phyloP scores from a whole-genome alignment of 495 filamentous ascomycete genomes.

The Penicillium turbatum region DNA sequence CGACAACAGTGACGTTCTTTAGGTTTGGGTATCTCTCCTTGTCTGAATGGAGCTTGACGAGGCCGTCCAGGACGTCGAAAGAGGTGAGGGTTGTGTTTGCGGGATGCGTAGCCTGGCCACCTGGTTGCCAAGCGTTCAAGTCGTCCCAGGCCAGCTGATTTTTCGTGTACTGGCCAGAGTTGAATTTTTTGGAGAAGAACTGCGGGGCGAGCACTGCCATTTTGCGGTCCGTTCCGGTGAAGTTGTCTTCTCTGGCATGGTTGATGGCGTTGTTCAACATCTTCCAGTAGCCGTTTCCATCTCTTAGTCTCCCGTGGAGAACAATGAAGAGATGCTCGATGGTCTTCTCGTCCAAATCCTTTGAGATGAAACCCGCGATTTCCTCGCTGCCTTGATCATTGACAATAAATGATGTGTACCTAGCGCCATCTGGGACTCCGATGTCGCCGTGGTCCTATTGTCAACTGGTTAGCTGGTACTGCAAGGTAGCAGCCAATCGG shows the following conservation, averaged over 20 bases:
- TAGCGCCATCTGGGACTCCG: slow-evolving; percentile 14
- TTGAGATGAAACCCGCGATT: slow-evolving; percentile 13
- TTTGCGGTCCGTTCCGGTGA: slow-evolving; percentile 13
- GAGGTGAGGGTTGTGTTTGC: slow-evolving; percentile 12
- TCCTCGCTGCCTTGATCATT: slow-evolving; percentile 12
- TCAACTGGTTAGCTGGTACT: slow-evolving; percentile 8
- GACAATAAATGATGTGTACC: slow-evolving; percentile 13
- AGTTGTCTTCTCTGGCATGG: slow-evolving; percentile 10
- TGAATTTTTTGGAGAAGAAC: slow-evolving; percentile 18
- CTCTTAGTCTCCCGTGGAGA: slow-evolving; percentile 13
- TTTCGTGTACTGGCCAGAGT: slow-evolving; percentile 13
- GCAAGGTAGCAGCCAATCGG: neutral
- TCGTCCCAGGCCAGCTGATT: slow-evolving; percentile 17
- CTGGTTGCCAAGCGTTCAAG: slow-evolving; percentile 18
- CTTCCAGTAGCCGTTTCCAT: slow-evolving; percentile 18
- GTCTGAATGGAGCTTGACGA: slow-evolving; percentile 16
- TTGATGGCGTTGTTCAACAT: slow-evolving; percentile 8
- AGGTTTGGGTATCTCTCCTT: slow-evolving; percentile 12
- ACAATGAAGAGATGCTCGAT: slow-evolving; percentile 18
- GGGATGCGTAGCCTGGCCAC: slow-evolving; percentile 15
- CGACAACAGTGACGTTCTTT: slow-evolving; percentile 14
- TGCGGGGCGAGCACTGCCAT: slow-evolving; percentile 18
- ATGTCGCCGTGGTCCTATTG: slow-evolving; percentile 16
- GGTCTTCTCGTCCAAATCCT: slow-evolving; percentile 6
- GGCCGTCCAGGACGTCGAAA: slow-evolving; percentile 16